Base-by-base conservation (phyloP, 2,329 filamentous ascomycete species). In the Alternaria longipes region DNA sequence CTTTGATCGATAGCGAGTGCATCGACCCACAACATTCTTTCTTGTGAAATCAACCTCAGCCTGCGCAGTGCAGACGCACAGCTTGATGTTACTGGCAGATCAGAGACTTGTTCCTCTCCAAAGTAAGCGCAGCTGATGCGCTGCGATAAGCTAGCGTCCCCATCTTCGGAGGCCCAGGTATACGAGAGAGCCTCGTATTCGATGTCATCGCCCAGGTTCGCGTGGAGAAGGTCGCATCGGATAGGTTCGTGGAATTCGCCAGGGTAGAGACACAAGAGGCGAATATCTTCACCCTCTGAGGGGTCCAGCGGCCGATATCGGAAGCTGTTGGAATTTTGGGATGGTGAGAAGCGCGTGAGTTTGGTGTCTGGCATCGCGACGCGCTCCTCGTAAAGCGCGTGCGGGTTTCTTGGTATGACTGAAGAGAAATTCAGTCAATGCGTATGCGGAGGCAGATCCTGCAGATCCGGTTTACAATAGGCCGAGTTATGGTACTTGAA, bases 101-200 rank as follows among this genome's bases (percentile, higher is more conserved):
- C 18, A 9, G 51, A 32, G 4, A 22, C 26, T 4, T 57, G 12
- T 28, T 50, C 36, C 6, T 60, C 57, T 38, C 60, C 60, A 11
- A 60, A 16, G 44, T 63, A 63, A n/a, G 60, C 53, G 32, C 59
- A 63, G 14, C 34, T 22, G n/a, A 66, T 49, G 8, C 36, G 34
- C 18, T 63, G 58, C n/a, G 58, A 58, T 18, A 63, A 57, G 24
- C 44, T 60, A 32, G 56, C 41, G 44, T 66, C 62, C 18, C 64
- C 64, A 40, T 60, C 59, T 54, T 66, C 64, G 11, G 62, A 56
- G 1, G 64, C 69, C 67, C 69, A 71, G 2, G 66, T 56, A 54
- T 71, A 71, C 4, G 66, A 69, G n/a, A 69, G 46, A n/a, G 69
- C 67, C 55, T 71, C 67, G 26, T 70, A 71, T 36, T 57, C 54